A percentile compares a stretch with the other conserved stretches of the same genome.
Conservation (phyloP, 148 eudicot genomes). For the Arbutus unedo region DNA sequence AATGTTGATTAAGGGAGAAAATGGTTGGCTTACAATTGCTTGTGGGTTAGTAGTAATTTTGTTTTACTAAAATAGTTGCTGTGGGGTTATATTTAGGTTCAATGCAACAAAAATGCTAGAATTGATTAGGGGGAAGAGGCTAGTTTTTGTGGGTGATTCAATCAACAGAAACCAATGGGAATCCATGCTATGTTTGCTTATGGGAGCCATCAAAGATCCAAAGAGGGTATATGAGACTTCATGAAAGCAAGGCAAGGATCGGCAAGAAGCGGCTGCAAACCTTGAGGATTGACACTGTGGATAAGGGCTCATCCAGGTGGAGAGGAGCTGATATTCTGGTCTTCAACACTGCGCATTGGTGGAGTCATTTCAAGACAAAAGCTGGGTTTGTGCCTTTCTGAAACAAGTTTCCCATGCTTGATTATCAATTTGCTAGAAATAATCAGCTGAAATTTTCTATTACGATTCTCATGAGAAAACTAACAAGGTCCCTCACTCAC, state of each 20-base stretch:
- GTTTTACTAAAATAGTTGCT: not conserved
- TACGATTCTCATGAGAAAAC: not conserved
- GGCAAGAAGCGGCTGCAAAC: constrained; percentile 75
- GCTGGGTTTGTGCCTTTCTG: constrained; percentile 60
- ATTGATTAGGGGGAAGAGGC: constrained; percentile 76
- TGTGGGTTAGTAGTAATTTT: not conserved
- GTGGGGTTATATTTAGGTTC: constrained; percentile 42
- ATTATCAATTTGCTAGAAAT: not conserved
- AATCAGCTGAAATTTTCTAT: not conserved
- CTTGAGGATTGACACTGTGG: constrained; percentile 73
- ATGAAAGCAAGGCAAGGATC: constrained; percentile 80
- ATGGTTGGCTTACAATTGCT: not conserved
- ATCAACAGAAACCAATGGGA: constrained; percentile 97
- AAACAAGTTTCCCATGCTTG: constrained; percentile 3
- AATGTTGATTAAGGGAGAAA: not conserved
- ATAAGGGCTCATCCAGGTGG: constrained; percentile 85
- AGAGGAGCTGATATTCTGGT: constrained; percentile 90
- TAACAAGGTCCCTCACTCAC: not conserved
- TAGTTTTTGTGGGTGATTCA: constrained; percentile 92
- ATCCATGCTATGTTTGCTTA: constrained; percentile 79
- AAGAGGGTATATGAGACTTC: constrained; percentile 80
- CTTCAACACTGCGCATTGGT: constrained; percentile 98
- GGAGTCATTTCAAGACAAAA: constrained; percentile 85
- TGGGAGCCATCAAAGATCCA: constrained; percentile 77
- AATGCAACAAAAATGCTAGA: constrained; percentile 82